Base-by-base conservation (phyloP, 2,329 filamentous ascomycete genomes). In the Tetracladium maxilliforme region DNA sequence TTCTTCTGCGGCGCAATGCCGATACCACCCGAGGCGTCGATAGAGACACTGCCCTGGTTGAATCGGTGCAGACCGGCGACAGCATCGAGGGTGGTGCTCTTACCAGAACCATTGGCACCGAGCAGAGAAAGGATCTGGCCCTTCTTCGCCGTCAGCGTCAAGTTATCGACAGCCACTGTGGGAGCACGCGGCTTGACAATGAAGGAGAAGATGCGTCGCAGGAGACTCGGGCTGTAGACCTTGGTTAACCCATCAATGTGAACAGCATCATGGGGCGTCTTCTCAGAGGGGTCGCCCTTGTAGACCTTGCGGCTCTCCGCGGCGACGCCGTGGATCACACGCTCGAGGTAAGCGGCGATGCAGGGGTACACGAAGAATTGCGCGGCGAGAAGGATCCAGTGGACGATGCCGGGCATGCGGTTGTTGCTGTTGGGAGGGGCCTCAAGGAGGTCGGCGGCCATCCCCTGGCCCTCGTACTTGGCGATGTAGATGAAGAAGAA, bases 1-100 rank as follows among this genome's bases (percentile, higher is more conserved):
- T 94, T 94, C 57, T 87, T 86, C 45, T 94, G 86, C 0, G 86
- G 86, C 29, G 83, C 87, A 21, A 92, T 73, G 9, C 86, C 86
- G 12, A 94, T 63, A 0, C 81, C 82, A 7, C 80, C 80, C 7
- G 70, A 73, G 1, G 74, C 75, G 34, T 86, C 74, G 23, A 93
- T 74, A 14, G 67, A 69, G 35, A 94, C 90, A 4, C 62, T 61
- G 4, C 86, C 86, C 30, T 65, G 70, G 0, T 80, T 83, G 14
- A 87, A 61, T 22, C 69, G 78, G 38, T 76, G 82, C 25, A 87
- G 64, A 4, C 86, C 86, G 8, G 83, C 79, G 34, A 94, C 86
- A 6, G 79, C 77, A 42, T 93, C 82, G 4, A 94, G 61, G 0
- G 84, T 92, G 0, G 86, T 93, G 26, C 75, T 84, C 47, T 94